phyloP scores from a whole-genome alignment of 139 green algal species.

The Yamagishiella unicocca region DNA sequence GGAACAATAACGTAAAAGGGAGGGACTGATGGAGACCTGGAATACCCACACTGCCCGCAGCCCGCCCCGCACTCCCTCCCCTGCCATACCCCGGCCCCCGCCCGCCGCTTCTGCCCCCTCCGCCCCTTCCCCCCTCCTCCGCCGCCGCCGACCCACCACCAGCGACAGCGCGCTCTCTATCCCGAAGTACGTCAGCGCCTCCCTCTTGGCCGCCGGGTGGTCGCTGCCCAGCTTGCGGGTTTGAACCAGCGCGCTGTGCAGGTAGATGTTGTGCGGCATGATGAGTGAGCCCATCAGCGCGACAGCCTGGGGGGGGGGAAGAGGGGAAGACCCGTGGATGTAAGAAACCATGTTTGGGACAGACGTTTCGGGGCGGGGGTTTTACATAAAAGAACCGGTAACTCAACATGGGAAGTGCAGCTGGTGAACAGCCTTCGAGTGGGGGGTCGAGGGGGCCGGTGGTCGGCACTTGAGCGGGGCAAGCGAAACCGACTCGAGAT shows the following conservation, averaged over 20 bases:
- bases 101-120: neutral
- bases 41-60: too few species aligned
- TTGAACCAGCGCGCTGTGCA: slow-evolving; percentile 89
- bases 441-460: too few species aligned
- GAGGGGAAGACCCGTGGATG: neutral
- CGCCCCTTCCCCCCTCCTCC: neutral
- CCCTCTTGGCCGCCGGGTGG: slow-evolving; percentile 56
- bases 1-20: too few species aligned
- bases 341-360: too few species aligned
- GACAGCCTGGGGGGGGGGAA: slow-evolving; percentile 61
- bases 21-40: too few species aligned
- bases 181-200: slow-evolving; percentile 84
- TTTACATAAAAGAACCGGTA: too few species aligned
- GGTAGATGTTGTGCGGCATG: slow-evolving; percentile 96
- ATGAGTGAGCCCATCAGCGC: slow-evolving; percentile 86
- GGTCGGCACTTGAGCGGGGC: too few species aligned
- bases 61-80: too few species aligned
- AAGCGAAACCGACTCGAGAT: too few species aligned
- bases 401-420: too few species aligned
- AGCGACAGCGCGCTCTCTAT: slow-evolving; percentile 84
- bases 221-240: slow-evolving; percentile 36
- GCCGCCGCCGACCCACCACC: slow-evolving; percentile 49
- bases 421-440: too few species aligned
- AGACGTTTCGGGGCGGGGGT: too few species aligned
- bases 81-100: neutral